Evolutionary conservation across 2,329 filamentous ascomycete genomes (phyloP).

Genomic region (Apiospora saccharicola): DNA sequence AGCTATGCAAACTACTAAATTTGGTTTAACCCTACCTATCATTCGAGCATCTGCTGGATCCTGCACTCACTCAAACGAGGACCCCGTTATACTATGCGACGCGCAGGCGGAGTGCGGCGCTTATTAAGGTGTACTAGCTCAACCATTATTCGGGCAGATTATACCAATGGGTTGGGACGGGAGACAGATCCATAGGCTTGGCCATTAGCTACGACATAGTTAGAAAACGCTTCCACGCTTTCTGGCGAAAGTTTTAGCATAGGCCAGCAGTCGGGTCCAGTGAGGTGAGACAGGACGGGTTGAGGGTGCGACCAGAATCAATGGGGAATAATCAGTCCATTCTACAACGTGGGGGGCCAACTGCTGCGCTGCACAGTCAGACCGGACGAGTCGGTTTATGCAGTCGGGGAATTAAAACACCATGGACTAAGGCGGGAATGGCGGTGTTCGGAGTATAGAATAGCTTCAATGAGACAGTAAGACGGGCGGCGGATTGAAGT

Average conservation of each 20-base stretch:
- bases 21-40: not conserved
- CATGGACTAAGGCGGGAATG: not conserved
- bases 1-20: not conserved
- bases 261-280: not conserved
- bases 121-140: constrained; percentile 12
- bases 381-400: not conserved
- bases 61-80: not conserved
- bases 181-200: not conserved
- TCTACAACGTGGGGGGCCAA: not conserved
- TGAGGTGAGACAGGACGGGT: not conserved
- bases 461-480: not conserved
- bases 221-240: not conserved
- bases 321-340: not conserved
- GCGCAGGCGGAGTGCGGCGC: constrained; percentile 11
- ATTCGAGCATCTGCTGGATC: not conserved
- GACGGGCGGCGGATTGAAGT: constrained; percentile 6
- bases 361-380: not conserved
- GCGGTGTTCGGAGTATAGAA: not conserved
- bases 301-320: not conserved
- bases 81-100: not conserved
- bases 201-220: not conserved
- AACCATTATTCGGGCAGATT: constrained; percentile 5
- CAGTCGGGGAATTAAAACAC: not conserved
- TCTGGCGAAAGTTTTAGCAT: not conserved
- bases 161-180: constrained; percentile 16